These are phyloP conservation scores for Cyberlindnera mrakii DNA, from an alignment of 805 yeast genomes.

Conservation along the genomic window DNA sequence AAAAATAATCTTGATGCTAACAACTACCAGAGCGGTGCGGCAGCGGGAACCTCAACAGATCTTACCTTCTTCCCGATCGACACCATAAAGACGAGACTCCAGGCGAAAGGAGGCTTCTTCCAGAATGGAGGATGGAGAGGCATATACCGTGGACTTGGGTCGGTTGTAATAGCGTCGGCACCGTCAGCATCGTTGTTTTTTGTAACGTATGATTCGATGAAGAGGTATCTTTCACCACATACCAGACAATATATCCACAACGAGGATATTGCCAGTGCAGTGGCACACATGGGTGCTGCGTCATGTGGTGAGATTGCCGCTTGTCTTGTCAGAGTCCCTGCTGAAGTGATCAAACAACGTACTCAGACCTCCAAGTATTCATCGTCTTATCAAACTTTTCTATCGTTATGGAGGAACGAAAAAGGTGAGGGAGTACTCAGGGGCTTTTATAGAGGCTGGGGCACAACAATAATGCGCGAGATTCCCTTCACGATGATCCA, in stretches of 20 bases:
- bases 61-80: constrained; percentile 94
- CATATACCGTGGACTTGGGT: constrained; percentile 86
- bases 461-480: constrained; percentile 87
- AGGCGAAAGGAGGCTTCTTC: constrained; percentile 93
- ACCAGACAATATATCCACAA: constrained; percentile 23
- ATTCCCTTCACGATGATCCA: constrained; percentile 96
- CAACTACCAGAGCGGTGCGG: constrained; percentile 62
- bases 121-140: constrained; percentile 91
- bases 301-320: constrained; percentile 90
- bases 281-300: constrained; percentile 82
- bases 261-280: constrained; percentile 26
- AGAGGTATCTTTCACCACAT: constrained; percentile 37
- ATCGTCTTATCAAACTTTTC: constrained; percentile 70
- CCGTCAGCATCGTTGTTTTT: constrained; percentile 79
- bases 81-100: constrained; percentile 88
- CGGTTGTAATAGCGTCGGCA: constrained; percentile 91
- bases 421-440: constrained; percentile 72
- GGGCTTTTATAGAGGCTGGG: constrained; percentile 91
- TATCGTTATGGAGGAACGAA: constrained; percentile 51
- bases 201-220: constrained; percentile 77
- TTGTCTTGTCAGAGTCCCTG: constrained; percentile 91
- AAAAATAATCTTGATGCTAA: constrained; percentile 1
- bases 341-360: constrained; percentile 92
- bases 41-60: constrained; percentile 96
- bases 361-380: constrained; percentile 67